A percentile compares a stretch with the other conserved stretches of the same genome.
These are phyloP conservation scores for Dentipellis sp. DNA, from an alignment of 768 basidiomycete genomes.

Conservation along the genomic window DNA sequence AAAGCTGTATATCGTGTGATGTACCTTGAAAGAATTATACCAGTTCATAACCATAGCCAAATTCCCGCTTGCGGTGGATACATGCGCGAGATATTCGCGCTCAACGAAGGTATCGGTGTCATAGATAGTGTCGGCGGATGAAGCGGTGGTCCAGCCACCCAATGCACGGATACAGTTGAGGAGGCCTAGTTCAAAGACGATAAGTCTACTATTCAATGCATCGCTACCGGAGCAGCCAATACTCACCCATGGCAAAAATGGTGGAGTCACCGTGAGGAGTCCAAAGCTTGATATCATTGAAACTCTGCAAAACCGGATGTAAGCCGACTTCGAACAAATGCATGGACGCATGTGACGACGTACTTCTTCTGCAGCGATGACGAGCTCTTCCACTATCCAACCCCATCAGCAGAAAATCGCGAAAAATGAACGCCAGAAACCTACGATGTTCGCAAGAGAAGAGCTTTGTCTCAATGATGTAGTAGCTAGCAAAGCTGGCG, in stretches of 20 bases:
- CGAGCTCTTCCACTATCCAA: conserved; percentile 45
- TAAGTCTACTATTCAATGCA: not conserved
- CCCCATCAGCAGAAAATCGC: not conserved
- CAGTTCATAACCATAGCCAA: conserved; percentile 48
- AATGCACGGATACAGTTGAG: conserved; percentile 57
- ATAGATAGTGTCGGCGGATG: conserved; percentile 43
- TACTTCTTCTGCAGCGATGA: conserved; percentile 55
- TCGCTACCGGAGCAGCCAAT: not conserved
- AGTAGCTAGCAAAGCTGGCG: conserved; percentile 50
- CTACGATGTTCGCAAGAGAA: conserved; percentile 55
- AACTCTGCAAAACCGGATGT: conserved; percentile 29
- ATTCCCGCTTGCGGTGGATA: conserved; percentile 37
- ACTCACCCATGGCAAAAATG: conserved; percentile 44
- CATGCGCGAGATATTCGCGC: conserved; percentile 36
- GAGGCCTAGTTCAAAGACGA: conserved; percentile 28
- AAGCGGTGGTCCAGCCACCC: conserved; percentile 46
- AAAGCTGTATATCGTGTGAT: too few species aligned
- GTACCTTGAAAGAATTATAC: conserved; percentile 55
- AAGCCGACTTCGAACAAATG: not conserved
- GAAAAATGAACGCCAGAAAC: conserved; percentile 15
- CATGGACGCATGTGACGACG: not conserved
- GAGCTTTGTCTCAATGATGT: conserved; percentile 42
- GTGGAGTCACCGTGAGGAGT: conserved; percentile 39
- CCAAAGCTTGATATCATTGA: conserved; percentile 47
- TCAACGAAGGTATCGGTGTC: conserved; percentile 55